Evolutionary conservation across 1,284 basidiomycete genomes (phyloP), one percentile per base, ranked within the genome.

Genomic region (Crepidotus sp.): DNA sequence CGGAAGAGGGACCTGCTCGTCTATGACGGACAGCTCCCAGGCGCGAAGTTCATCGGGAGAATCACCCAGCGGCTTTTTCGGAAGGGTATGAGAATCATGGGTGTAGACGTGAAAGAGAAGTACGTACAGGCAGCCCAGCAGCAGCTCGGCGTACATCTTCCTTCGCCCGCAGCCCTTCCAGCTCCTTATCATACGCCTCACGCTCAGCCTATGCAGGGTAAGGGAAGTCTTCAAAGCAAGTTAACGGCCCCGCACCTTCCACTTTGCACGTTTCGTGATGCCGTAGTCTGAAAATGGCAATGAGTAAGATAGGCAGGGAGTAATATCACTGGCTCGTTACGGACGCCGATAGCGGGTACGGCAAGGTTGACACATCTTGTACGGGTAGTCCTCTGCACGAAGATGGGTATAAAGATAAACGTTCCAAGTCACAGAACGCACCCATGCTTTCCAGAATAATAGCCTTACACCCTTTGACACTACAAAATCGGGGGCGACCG

Each of bases 311-410:
- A n/a, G n/a, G n/a, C n/a, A n/a, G n/a, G n/a, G n/a, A n/a, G n/a
- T n/a, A n/a, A n/a, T n/a, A n/a, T n/a, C n/a, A n/a, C n/a, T n/a
- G n/a, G n/a, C n/a, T n/a, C n/a, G n/a, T n/a, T n/a, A n/a, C n/a
- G n/a, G n/a, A n/a, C n/a, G 63, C 29, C 69, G 65, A 56, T 76
- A 76, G 9, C 71, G 63, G 25, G 64, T 58, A 22, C 75, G 64
- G 51, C 75, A 77, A 0, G 64, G 59, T 14, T 67, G 61, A 54
- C 75, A 78, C 75, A 77, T 78, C 56, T 73, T 76, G 62, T 62
- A 76, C 35, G 64, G 61, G 42, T 72, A 73, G 13, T 60, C 63
- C 4, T 56, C 69, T 55, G 59, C 40, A 24, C 9, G 37, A 35
- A 18, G 29, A 19, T n/a, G 9, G 33, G n/a, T 29, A 18, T 34